These are phyloP conservation scores for Teunomyces funiuensis DNA, from an alignment of 805 yeast genomes.

Conservation along the genomic window DNA sequence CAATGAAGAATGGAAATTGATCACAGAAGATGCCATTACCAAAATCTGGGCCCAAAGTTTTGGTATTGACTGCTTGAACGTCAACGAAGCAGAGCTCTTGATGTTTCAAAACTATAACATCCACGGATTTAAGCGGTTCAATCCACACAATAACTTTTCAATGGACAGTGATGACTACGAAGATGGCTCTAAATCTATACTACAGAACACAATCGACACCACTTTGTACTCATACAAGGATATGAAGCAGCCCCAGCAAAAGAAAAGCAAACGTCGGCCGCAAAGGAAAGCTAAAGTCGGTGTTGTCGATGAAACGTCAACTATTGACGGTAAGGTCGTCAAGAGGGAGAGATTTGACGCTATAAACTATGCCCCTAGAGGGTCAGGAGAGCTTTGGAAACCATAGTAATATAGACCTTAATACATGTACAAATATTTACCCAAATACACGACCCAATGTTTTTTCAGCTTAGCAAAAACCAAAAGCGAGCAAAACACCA, in stretches of 20 bases:
- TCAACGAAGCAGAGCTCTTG: conserved; percentile 50
- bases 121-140: conserved; percentile 22
- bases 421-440: not conserved
- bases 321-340: conserved; percentile 19
- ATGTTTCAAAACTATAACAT: conserved; percentile 39
- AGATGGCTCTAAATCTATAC: conserved; percentile 19
- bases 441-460: conserved; percentile 1
- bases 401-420: conserved; percentile 29
- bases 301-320: conserved; percentile 4
- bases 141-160: conserved; percentile 29
- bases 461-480: not conserved
- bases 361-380: conserved; percentile 60
- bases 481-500: not conserved
- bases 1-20: conserved; percentile 50
- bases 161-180: conserved; percentile 23
- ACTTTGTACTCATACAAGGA: conserved; percentile 23
- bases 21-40: conserved; percentile 60
- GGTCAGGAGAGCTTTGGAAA: conserved; percentile 59
- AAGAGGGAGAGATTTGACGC: conserved; percentile 45
- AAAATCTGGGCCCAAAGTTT: conserved; percentile 54
- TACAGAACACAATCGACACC: conserved; percentile 37
- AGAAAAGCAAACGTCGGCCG: conserved; percentile 2
- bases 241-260: conserved; percentile 5
- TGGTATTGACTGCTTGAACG: conserved; percentile 51
- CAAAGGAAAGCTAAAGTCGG: not conserved